Evolutionary conservation across 768 basidiomycete genomes (phyloP).

Genomic region (Psilocybe sp.): DNA sequence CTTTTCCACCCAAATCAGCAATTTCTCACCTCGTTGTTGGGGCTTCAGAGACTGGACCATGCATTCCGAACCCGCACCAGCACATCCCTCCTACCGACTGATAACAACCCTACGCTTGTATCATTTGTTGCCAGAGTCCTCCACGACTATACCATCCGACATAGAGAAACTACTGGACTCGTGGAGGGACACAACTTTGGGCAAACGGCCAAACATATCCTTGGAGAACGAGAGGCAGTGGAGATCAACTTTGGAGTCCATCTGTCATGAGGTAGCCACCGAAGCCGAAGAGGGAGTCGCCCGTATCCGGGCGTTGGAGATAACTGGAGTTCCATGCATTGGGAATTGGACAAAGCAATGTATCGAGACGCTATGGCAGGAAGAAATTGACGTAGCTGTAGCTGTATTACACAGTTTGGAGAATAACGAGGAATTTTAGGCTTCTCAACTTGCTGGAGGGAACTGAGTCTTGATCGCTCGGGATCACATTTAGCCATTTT

Average conservation of each 20-base stretch:
- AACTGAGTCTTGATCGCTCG: too few relatives aligned
- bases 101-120: conserved; percentile 70
- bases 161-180: conserved; percentile 28
- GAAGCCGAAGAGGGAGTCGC: conserved; percentile 13
- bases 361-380: conserved; percentile 56
- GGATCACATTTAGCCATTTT: too few relatives aligned
- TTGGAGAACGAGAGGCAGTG: conserved; percentile 47
- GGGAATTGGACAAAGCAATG: conserved; percentile 13
- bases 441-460: too few relatives aligned
- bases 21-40: conserved; percentile 1
- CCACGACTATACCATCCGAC: conserved; percentile 15
- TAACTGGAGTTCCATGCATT: not conserved
- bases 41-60: conserved; percentile 74
- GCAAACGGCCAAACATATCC: conserved; percentile 43
- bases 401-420: conserved; percentile 44
- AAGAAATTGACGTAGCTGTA: conserved; percentile 52
- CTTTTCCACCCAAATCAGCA: not conserved
- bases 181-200: conserved; percentile 57
- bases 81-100: conserved; percentile 79
- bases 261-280: conserved; percentile 32
- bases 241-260: conserved; percentile 32
- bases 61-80: conserved; percentile 54
- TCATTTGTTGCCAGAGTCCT: conserved; percentile 38
- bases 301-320: conserved; percentile 2
- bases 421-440: conserved; percentile 47